Evolutionary conservation across 176 grass and related monocot species (phyloP).

Genomic region (Metroxylon sagu): DNA sequence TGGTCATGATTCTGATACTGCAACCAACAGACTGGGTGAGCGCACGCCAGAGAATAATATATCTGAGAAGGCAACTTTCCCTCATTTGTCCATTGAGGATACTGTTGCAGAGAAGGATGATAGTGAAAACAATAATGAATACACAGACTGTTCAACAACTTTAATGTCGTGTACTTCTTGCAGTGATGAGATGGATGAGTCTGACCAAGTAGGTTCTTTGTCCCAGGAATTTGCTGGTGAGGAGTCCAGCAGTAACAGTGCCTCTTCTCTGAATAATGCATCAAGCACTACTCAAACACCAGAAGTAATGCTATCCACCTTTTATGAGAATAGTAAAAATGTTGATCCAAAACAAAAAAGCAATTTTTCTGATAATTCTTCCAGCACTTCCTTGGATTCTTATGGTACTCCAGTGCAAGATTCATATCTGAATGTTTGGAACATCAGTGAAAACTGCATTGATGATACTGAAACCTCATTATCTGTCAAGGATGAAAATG

Average conservation of each 20-base stretch:
- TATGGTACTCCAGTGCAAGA: slow-evolving; percentile 1
- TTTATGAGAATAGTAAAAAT: not conserved
- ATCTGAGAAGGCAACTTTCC: slow-evolving; percentile 39
- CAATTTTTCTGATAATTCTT: not conserved
- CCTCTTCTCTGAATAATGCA: slow-evolving; percentile 17
- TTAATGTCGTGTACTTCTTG: slow-evolving; percentile 30
- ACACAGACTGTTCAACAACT: slow-evolving; percentile 27
- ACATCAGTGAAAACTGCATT: slow-evolving; percentile 21
- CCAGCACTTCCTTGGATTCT: slow-evolving; percentile 14
- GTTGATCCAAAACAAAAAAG: not conserved
- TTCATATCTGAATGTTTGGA: slow-evolving; percentile 38
- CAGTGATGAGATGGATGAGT: slow-evolving; percentile 42
- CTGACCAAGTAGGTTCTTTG: slow-evolving; percentile 23
- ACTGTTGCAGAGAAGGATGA: slow-evolving; percentile 42
- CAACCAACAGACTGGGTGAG: slow-evolving; percentile 25
- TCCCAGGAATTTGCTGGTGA: slow-evolving; percentile 20
- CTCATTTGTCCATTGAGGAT: slow-evolving; percentile 47
- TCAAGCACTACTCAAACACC: slow-evolving; percentile 1
- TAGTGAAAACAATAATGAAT: slow-evolving; percentile 46
- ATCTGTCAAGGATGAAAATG: slow-evolving; percentile 28
- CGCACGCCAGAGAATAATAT: slow-evolving; percentile 29
- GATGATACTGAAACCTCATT: slow-evolving; percentile 12
- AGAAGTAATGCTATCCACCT: slow-evolving; percentile 1
- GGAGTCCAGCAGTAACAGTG: slow-evolving; percentile 15
- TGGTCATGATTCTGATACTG: slow-evolving; percentile 10